A percentile compares a stretch with the other conserved stretches of the same genome.
Conservation (phyloP, 78 protist species). For the Cavenderia fasciculata region DNA sequence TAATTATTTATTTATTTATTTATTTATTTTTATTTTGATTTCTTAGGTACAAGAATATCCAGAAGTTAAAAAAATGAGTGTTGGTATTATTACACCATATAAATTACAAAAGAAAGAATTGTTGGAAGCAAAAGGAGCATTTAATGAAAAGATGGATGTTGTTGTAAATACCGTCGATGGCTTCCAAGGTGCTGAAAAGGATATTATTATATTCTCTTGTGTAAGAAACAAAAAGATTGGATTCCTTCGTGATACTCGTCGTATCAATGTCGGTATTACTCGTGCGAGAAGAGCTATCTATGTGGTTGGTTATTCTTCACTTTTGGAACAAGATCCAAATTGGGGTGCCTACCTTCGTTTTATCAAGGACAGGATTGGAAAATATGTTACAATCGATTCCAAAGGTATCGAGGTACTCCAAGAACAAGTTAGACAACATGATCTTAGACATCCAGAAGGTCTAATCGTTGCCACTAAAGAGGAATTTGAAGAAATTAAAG, state of each 20-base stretch:
- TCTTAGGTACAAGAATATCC: slow-evolving; percentile 29
- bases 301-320: slow-evolving; percentile 66
- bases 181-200: slow-evolving; percentile 92
- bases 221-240: slow-evolving; percentile 87
- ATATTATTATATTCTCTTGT: slow-evolving; percentile 86
- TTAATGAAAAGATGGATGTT: slow-evolving; percentile 29
- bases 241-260: slow-evolving; percentile 89
- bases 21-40: too few species aligned
- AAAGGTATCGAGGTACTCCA: not conserved
- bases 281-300: slow-evolving; percentile 81
- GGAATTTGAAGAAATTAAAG: not conserved
- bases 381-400: slow-evolving; percentile 5
- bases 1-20: too few species aligned
- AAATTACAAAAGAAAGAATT: slow-evolving; percentile 72
- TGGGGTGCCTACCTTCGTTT: slow-evolving; percentile 22
- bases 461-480: not conserved
- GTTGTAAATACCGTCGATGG: slow-evolving; percentile 84
- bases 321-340: not conserved
- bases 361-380: not conserved
- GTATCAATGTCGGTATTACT: slow-evolving; percentile 93
- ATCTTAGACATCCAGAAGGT: slow-evolving; percentile 14
- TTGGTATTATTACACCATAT: slow-evolving; percentile 92
- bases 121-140: not conserved
- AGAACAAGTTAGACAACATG: not conserved
- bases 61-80: slow-evolving; percentile 5